Evolutionary conservation across 768 basidiomycete genomes (phyloP), one percentile per base, ranked within the genome.

Genomic region (Kwoniella dejecticola): DNA sequence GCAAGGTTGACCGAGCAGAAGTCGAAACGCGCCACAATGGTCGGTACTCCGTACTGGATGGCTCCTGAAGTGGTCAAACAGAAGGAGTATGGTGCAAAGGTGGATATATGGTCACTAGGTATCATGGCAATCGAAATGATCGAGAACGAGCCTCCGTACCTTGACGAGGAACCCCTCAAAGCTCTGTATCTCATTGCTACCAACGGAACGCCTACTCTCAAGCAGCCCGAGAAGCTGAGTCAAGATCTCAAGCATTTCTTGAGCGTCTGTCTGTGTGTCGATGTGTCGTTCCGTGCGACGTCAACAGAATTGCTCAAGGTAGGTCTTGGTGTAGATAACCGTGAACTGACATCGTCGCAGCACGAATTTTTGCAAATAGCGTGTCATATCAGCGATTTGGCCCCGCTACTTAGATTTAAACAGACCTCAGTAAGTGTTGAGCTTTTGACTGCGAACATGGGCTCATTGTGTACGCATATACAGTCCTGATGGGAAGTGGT

Each of bases 41-140:
- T 97, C 50, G 94, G 94, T 2, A 96, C 94, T 0, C 94, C 94
- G 0, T 97, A 97, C 78, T 97, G 94, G 94, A 96, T 97, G 94
- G 94, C 94, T 0, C 94, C 94, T 0, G 94, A 97, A 77, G 94
- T 97, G 48, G 94, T 96, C 66, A 97, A 93, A 24, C 87, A 93
- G 56, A 96, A 96, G 79, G 94, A 96, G 80, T 96, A 96, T 77
- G 94, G 94, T 0, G 90, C 94, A 13, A 97, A 97, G 77, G 94
- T 97, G n/a, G 94, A 96, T 72, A 91, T 97, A 60, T 96, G 94
- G 93, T 89, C 88, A 77, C 80, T 96, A 66, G 93, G 93, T 3
- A 96, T 97, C 82, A 96, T 91, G 89, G 78, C 77, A 82, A 81
- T 76, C 64, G 92, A 96, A 81, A 96, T 97, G 93, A 94, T 97